phyloP scores from a whole-genome alignment of 164 flowering plant species.

The Aristolochia contorta region DNA sequence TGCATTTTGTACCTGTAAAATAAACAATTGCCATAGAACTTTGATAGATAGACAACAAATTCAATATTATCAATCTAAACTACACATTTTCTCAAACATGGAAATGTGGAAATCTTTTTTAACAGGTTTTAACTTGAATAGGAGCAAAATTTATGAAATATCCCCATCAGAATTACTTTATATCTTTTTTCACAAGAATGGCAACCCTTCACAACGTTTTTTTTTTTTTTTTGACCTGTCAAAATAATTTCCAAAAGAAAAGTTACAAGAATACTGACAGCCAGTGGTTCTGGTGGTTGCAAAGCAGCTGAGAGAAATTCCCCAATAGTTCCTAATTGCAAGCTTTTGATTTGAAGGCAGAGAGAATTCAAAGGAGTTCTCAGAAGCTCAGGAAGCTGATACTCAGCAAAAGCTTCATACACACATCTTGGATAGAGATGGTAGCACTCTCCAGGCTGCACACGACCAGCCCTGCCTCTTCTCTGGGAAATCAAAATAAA shows the following conservation, averaged over 20 bases:
- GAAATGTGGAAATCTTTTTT: no score
- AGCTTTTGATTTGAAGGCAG: conserved; percentile 95
- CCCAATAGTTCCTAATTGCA: conserved; percentile 82
- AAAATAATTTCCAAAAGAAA: no score
- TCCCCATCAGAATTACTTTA: no score
- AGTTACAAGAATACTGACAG: conserved; percentile 47
- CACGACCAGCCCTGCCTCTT: conserved; percentile 98
- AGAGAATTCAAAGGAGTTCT: conserved; percentile 99
- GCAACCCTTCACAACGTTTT: no score
- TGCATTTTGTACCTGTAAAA: conserved; percentile 85
- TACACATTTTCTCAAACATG: no score
- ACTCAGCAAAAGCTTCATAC: conserved; percentile 92
- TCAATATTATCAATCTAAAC: no score
- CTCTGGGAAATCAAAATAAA: conserved; percentile 44
- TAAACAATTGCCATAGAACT: no score
- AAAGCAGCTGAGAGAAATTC: conserved; percentile 88
- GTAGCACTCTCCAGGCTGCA: conserved; percentile 97
- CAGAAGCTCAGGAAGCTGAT: conserved; percentile 96
- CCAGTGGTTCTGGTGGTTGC: conserved; percentile 88
- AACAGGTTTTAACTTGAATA: no score
- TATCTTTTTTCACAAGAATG: no score
- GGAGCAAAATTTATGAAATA: no score
- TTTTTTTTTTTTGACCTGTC: no score
- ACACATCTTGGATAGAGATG: conserved; percentile 93
- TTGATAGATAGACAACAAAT: no score